Evolutionary conservation across 2,329 filamentous ascomycete species (phyloP), one percentile per base, ranked within the genome.

Genomic region (Ophiostoma ulmi): DNA sequence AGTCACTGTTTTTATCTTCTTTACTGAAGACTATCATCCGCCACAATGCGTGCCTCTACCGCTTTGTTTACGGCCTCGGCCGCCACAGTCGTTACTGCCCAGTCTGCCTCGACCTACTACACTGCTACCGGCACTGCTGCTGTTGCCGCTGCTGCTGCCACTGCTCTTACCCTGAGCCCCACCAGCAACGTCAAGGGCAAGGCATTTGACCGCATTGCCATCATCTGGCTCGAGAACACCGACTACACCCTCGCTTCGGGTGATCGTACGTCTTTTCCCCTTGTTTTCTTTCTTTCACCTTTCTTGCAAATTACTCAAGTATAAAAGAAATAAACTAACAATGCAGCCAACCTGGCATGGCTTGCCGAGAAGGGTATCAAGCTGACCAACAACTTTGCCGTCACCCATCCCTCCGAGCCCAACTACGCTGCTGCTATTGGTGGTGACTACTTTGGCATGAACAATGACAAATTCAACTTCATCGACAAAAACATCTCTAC

Each of bases 171-270:
- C 1, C 79, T 80, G 72, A 87, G 86, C 72, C 87, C 88, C 1
- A 87, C 84, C 41, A 88, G 84, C 77, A 77, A 87, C 75, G 87
- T 93, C 69, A 84, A 87, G 77, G 92, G 92, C 73, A 87, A 89
- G 77, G 87, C 84, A 0, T 94, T 94, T 77, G 86, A 93, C 77
- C 87, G 91, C 20, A 86, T 91, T 73, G 87, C 88, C 70, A 86
- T 88, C 71, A 88, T 94, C 78, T 94, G 90, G 88, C 84, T 93
- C 67, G 91, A 94, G 81, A 94, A 94, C 78, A 91, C 88, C 67
- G 84, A 89, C 78, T 93, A 86, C 74, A 84, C 87, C 69, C 85
- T 88, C 76, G 87, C 90, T 1, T 81, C 82, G 52, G 85, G 83
- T 20, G 90, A 93, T 77, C 83, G 85, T 87, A 76, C 76, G 85